These are phyloP conservation scores for Dryadomyces quercus-mongolicae DNA, from an alignment of 2,329 filamentous ascomycete genomes.

Conservation along the genomic window DNA sequence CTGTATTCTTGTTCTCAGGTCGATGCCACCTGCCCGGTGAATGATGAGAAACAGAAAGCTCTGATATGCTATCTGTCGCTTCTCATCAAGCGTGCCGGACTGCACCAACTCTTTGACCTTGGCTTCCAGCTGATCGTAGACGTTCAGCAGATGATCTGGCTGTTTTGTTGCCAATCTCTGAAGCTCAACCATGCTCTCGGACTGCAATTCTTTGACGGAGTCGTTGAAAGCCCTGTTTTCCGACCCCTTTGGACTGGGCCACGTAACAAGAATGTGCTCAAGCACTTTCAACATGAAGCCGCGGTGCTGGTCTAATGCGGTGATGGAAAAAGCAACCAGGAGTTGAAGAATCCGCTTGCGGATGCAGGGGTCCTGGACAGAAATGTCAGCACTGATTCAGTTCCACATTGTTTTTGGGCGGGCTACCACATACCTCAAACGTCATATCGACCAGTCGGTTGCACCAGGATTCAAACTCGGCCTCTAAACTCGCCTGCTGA, in stretches of 20 bases:
- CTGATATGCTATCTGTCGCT: slow-evolving; percentile 72
- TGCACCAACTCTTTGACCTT: slow-evolving; percentile 72
- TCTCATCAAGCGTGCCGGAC: slow-evolving; percentile 64
- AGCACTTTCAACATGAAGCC: slow-evolving; percentile 80
- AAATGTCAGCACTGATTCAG: neutral
- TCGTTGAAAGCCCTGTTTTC: slow-evolving; percentile 68
- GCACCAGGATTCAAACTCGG: slow-evolving; percentile 60
- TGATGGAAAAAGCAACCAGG: slow-evolving; percentile 74
- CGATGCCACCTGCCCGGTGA: slow-evolving; percentile 69
- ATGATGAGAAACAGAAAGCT: slow-evolving; percentile 92
- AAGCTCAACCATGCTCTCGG: slow-evolving; percentile 73
- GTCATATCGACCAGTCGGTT: slow-evolving; percentile 55
- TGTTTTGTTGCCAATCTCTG: slow-evolving; percentile 83
- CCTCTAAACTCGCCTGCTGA: slow-evolving; percentile 45
- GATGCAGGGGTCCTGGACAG: slow-evolving; percentile 59
- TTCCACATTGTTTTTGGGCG: neutral
- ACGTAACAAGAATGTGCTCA: slow-evolving; percentile 79
- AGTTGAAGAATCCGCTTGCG: slow-evolving; percentile 71
- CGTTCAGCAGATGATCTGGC: slow-evolving; percentile 75
- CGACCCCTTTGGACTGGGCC: slow-evolving; percentile 51
- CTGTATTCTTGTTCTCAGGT: slow-evolving; percentile 55
- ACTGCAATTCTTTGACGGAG: slow-evolving; percentile 78
- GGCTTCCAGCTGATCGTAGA: slow-evolving; percentile 76
- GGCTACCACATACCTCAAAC: slow-evolving; percentile 42
- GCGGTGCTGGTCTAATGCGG: slow-evolving; percentile 63